Evolutionary conservation across 23 red algal genomes (phyloP).

Genomic region (Gracilaria domingensis): DNA sequence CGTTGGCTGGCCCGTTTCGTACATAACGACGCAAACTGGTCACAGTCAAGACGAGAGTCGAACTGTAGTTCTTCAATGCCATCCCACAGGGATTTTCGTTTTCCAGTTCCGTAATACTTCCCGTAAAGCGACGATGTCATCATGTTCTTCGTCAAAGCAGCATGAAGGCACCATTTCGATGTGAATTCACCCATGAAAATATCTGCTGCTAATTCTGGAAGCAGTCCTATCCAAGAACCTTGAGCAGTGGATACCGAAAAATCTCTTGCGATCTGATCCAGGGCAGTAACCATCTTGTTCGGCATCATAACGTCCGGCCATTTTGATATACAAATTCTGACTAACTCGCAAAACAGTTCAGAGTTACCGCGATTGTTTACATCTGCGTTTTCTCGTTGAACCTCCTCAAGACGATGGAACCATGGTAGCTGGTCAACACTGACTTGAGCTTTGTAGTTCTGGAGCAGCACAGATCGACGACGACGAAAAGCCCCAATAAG

Average conservation of each 20-base stretch:
- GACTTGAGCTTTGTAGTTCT: not conserved
- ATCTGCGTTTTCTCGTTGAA: not conserved
- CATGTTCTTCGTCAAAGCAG: not conserved
- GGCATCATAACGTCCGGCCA: constrained; percentile 14
- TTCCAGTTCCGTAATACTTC: constrained; percentile 6
- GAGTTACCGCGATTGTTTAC: not conserved
- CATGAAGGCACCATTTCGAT: not conserved
- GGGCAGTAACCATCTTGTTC: constrained; percentile 8
- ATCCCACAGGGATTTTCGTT: not conserved
- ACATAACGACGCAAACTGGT: not conserved
- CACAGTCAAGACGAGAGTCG: not conserved
- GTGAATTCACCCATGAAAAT: constrained; percentile 17
- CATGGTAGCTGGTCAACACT: not conserved
- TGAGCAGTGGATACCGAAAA: not conserved
- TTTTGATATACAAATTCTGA: not conserved
- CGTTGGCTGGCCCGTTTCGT: not conserved
- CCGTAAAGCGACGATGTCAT: not conserved
- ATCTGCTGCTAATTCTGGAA: constrained; percentile 21
- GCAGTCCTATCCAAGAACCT: not conserved
- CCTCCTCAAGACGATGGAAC: not conserved
- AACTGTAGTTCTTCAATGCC: not conserved
- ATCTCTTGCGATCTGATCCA: constrained; percentile 7
- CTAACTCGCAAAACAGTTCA: not conserved
- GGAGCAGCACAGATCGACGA: not conserved
- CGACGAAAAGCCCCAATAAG: not conserved